A percentile compares a stretch with the other conserved stretches of the same genome.
Evolutionary conservation across 768 basidiomycete genomes (phyloP).

Genomic region (Rhizopogon vesiculosus): DNA sequence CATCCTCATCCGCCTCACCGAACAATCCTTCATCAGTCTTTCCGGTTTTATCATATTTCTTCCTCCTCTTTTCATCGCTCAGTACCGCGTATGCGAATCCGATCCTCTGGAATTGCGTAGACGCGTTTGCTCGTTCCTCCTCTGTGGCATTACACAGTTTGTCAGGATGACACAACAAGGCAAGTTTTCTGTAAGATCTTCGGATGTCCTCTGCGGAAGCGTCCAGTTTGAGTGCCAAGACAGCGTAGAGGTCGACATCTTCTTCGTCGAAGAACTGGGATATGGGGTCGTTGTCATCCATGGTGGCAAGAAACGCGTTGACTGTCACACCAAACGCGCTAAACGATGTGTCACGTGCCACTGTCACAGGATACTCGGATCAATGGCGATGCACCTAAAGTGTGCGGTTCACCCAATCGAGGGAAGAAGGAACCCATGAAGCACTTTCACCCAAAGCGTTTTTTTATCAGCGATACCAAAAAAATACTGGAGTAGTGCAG

Average conservation of each 20-base stretch:
- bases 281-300: slow-evolving; percentile 74
- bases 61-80: slow-evolving; percentile 68
- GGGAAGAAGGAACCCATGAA: too few species aligned
- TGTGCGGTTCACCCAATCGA: too few species aligned
- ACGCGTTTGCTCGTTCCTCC: slow-evolving; percentile 59
- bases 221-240: slow-evolving; percentile 52
- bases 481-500: too few species aligned
- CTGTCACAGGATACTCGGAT: neutral
- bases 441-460: too few species aligned
- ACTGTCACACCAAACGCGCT: neutral
- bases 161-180: slow-evolving; percentile 85
- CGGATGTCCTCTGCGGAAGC: slow-evolving; percentile 68
- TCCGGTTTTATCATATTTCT: slow-evolving; percentile 82
- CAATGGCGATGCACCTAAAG: too few species aligned
- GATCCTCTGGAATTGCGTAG: slow-evolving; percentile 84
- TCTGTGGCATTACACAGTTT: slow-evolving; percentile 67
- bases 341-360: slow-evolving; percentile 9
- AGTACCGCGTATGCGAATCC: slow-evolving; percentile 93
- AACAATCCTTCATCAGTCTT: slow-evolving; percentile 78
- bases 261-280: slow-evolving; percentile 69
- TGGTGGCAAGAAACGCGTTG: slow-evolving; percentile 21
- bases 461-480: too few species aligned
- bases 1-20: slow-evolving; percentile 68
- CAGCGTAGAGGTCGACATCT: slow-evolving; percentile 70
- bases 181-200: slow-evolving; percentile 80